Conservation (phyloP, 352 stramenopile species). For the Phytophthora podocarpi region DNA sequence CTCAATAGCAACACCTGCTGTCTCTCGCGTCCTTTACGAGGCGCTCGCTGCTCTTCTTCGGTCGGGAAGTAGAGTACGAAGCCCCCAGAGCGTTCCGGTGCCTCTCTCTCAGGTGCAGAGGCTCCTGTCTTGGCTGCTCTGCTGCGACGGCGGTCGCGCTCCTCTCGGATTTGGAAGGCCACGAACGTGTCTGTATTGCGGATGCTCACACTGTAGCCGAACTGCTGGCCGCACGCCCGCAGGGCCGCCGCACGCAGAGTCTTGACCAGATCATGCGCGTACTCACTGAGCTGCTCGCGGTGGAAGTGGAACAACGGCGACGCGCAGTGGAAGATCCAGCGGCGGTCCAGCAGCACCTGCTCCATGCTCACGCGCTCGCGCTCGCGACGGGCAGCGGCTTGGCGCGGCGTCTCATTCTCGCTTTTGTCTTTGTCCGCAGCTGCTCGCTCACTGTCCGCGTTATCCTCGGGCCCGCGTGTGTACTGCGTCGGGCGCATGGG, state of each 20-base stretch:
- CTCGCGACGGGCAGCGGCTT: constrained; percentile 21
- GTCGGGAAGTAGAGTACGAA: constrained; percentile 75
- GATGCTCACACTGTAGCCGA: constrained; percentile 72
- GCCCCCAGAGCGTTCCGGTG: constrained; percentile 31
- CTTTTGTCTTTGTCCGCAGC: neutral
- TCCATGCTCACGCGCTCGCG: constrained; percentile 50
- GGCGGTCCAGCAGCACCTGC: constrained; percentile 54
- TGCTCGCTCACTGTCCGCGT: neutral
- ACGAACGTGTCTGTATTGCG: constrained; percentile 53
- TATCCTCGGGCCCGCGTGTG: constrained; percentile 15
- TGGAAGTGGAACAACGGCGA: constrained; percentile 71
- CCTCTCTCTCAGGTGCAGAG: neutral
- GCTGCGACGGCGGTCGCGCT: constrained; percentile 32
- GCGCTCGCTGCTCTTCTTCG: constrained; percentile 35
- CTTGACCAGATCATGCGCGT: constrained; percentile 73
- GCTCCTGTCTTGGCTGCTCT: neutral
- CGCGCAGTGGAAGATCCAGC: constrained; percentile 68
- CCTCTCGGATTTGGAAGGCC: constrained; percentile 63
- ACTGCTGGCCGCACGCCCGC: constrained; percentile 48
- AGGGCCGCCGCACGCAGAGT: constrained; percentile 57
- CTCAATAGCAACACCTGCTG: constrained; percentile 66
- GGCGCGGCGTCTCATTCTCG: constrained; percentile 19
- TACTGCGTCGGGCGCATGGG: constrained; percentile 49
- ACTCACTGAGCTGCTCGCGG: constrained; percentile 47
- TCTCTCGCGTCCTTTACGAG: constrained; percentile 45